Evolutionary conservation across 2,329 filamentous ascomycete species (phyloP).

Genomic region (Didymella arachidicola): DNA sequence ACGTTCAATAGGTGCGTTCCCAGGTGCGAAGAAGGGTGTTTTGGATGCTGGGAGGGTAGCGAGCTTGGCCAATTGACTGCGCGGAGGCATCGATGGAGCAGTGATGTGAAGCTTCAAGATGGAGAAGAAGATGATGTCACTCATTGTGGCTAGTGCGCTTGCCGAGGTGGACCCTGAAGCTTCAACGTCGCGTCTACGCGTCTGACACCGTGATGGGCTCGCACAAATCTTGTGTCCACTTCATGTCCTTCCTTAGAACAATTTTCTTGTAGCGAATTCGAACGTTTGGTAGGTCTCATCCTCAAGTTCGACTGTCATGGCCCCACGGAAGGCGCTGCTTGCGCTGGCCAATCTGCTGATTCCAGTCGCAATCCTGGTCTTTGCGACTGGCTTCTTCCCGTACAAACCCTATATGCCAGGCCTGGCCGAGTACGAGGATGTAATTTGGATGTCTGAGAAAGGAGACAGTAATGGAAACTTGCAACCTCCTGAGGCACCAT

Average conservation of each 20-base stretch:
- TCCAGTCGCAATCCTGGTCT: constrained; percentile 71
- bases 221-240: constrained; percentile 7
- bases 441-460: constrained; percentile 56
- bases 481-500: constrained; percentile 69
- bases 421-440: constrained; percentile 71
- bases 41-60: constrained; percentile 2
- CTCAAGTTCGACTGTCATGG: constrained; percentile 29
- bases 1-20: constrained; percentile 21
- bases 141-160: constrained; percentile 31
- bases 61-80: constrained; percentile 11
- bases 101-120: neutral
- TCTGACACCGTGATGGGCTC: constrained; percentile 32
- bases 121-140: constrained; percentile 43
- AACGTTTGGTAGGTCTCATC: constrained; percentile 5
- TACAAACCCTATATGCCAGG: constrained; percentile 95
- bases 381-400: constrained; percentile 93
- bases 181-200: constrained; percentile 33
- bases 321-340: constrained; percentile 54
- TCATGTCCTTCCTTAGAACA: constrained; percentile 23
- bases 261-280: neutral
- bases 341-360: constrained; percentile 78
- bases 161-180: constrained; percentile 41
- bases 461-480: constrained; percentile 32
- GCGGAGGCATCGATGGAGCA: constrained; percentile 13
- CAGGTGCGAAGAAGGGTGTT: constrained; percentile 7